Conservation (phyloP, 2,329 filamentous ascomycete species). For the Botryosphaeria agaves region DNA sequence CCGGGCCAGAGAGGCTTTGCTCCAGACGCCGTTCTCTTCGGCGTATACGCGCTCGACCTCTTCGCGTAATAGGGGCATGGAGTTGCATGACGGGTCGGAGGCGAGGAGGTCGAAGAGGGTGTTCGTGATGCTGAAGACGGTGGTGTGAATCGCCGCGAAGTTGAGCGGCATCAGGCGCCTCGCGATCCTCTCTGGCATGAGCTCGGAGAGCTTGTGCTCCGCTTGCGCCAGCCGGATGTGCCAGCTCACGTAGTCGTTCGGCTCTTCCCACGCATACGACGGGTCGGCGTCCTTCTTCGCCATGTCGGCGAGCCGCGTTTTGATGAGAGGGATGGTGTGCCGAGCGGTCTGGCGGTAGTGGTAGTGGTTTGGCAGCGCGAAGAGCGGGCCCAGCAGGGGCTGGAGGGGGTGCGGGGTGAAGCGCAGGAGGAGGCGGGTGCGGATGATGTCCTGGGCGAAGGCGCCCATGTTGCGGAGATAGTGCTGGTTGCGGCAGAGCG, state of each 20-base stretch:
- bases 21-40: conserved; percentile 7
- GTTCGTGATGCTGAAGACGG: conserved; percentile 8
- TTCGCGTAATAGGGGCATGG: conserved; percentile 8
- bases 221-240: conserved; percentile 17
- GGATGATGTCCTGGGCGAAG: conserved; percentile 32
- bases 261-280: conserved; percentile 25
- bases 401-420: conserved; percentile 31
- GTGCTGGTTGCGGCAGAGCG: conserved; percentile 26
- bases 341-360: conserved; percentile 28
- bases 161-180: conserved; percentile 8
- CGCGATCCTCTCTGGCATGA: conserved; percentile 21
- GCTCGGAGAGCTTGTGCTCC: conserved; percentile 14
- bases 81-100: conserved; percentile 5
- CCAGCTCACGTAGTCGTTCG: conserved; percentile 43
- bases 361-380: conserved; percentile 28
- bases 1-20: conserved; percentile 9
- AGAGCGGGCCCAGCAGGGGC: conserved; percentile 29
- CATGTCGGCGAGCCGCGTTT: conserved; percentile 30
- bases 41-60: conserved; percentile 10
- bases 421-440: conserved; percentile 15
- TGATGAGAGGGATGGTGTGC: conserved; percentile 29
- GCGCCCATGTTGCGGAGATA: conserved; percentile 30
- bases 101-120: conserved; percentile 8
- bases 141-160: conserved; percentile 11
- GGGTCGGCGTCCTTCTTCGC: conserved; percentile 24